phyloP scores from a whole-genome alignment of 495 filamentous ascomycete genomes.

The Penicilliopsis zonata region DNA sequence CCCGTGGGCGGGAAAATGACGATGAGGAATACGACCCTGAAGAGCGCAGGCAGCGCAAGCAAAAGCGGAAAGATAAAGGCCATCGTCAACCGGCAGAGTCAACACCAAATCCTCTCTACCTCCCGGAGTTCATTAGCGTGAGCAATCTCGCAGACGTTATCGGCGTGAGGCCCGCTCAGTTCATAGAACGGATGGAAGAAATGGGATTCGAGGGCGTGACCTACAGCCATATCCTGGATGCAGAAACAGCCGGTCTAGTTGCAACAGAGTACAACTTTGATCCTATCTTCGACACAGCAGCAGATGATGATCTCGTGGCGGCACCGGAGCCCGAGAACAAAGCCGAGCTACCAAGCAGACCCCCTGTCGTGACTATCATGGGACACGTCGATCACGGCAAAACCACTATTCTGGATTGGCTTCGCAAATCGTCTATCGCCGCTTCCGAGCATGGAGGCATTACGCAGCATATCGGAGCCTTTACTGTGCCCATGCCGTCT shows the following conservation, averaged over 20 bases:
- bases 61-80: constrained; percentile 34
- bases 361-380: constrained; percentile 98
- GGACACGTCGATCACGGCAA: constrained; percentile 99
- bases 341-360: constrained; percentile 56
- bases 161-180: constrained; percentile 56
- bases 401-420: constrained; percentile 88
- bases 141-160: constrained; percentile 71
- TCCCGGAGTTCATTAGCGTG: constrained; percentile 88
- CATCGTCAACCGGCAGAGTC: constrained; percentile 18
- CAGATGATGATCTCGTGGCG: constrained; percentile 59
- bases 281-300: constrained; percentile 61
- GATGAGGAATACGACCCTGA: constrained; percentile 26
- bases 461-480: constrained; percentile 99
- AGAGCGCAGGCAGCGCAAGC: constrained; percentile 28
- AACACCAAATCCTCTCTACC: constrained; percentile 51
- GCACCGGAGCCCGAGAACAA: constrained; percentile 57
- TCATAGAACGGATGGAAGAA: constrained; percentile 57
- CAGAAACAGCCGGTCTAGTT: constrained; percentile 82
- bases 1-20: constrained; percentile 12
- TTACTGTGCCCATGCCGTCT: constrained; percentile 75
- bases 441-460: constrained; percentile 92
- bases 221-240: constrained; percentile 71
- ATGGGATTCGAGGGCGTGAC: constrained; percentile 73
- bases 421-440: constrained; percentile 85
- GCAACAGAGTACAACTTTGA: constrained; percentile 91